phyloP scores from a whole-genome alignment of 2,329 filamentous ascomycete genomes.

The Pseudofabraea citricarpa region DNA sequence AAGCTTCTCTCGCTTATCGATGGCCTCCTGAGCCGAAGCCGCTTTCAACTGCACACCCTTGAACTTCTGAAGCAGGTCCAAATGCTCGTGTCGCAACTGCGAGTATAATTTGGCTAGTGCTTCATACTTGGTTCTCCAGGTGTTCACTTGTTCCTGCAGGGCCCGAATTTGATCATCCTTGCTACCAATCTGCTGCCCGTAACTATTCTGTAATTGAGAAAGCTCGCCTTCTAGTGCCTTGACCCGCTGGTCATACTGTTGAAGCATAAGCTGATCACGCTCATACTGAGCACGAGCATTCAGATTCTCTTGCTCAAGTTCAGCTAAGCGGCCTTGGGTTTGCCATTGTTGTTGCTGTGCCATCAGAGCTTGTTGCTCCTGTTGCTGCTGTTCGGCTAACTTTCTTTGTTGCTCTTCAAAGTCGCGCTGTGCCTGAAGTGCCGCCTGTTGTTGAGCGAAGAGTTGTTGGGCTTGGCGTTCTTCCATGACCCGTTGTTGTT shows the following conservation, averaged over 20 bases:
- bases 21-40: constrained; percentile 93
- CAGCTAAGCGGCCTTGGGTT: constrained; percentile 91
- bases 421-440: constrained; percentile 83
- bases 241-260: constrained; percentile 93
- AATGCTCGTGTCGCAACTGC: constrained; percentile 88
- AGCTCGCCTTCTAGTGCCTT: constrained; percentile 90
- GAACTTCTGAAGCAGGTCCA: constrained; percentile 93
- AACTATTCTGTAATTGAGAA: constrained; percentile 73
- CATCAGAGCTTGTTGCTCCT: constrained; percentile 86
- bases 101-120: constrained; percentile 95
- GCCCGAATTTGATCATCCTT: constrained; percentile 93
- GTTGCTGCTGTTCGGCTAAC: constrained; percentile 81
- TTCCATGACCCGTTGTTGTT: constrained; percentile 84
- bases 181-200: constrained; percentile 78
- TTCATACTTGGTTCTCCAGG: constrained; percentile 96
- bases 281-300: constrained; percentile 94
- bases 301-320: constrained; percentile 91
- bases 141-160: constrained; percentile 94
- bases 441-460: constrained; percentile 74
- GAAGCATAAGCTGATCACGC: constrained; percentile 92
- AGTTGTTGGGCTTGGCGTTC: constrained; percentile 81
- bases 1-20: constrained; percentile 89
- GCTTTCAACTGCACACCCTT: constrained; percentile 96
- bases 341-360: constrained; percentile 88
- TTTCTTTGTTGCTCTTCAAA: constrained; percentile 92